Evolutionary conservation across 2,329 filamentous ascomycete genomes (phyloP), one percentile per base, ranked within the genome.

Genomic region (Aspergillus sp.): DNA sequence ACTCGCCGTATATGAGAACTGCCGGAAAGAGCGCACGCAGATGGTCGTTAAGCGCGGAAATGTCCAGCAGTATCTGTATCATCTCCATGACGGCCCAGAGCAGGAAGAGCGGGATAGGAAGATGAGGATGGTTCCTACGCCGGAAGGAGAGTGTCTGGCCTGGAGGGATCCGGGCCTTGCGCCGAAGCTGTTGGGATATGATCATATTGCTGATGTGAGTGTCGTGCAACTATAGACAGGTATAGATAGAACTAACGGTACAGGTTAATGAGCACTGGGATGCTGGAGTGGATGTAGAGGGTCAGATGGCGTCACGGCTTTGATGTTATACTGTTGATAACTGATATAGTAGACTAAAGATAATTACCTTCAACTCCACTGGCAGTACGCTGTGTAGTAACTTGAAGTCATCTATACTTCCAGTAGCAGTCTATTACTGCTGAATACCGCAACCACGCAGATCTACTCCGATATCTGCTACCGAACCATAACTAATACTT

Each of bases 61-160:
- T n/a, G 68, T 79, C 12, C 84, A 88, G 61, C 85, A 87, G 64
- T 80, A 82, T 64, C 75, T 88, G 1, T 87, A 87, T 53, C 85
- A 88, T 61, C 70, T 88, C 2, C 78, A 81, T 5, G 85, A 88
- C 60, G 86, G 85, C 0, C 68, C 74, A 0, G 82, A 84, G 58
- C 86, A 87, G 67, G 62, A 75, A 52, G 78, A 82, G 50, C 74
- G 85, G 1, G 85, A 87, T 65, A 66, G 68, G 2, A 73, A 73
- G 47, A 76, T 80, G 68, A 70, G 69, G 39, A 74, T 71, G 68
- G 59, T 67, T 3, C 70, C 71, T 1, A 75, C 74, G 0, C 70
- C 68, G 1, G 67, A 71, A 41, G 76, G 77, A 5, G 77, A 79
- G 55, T 75, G 77, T 2, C 56, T 77, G 46, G 74, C 72, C 0